A percentile compares a stretch with the other conserved stretches of the same genome.
Conservation (phyloP, 805 yeast species). For the Blastobotrys robertii region DNA sequence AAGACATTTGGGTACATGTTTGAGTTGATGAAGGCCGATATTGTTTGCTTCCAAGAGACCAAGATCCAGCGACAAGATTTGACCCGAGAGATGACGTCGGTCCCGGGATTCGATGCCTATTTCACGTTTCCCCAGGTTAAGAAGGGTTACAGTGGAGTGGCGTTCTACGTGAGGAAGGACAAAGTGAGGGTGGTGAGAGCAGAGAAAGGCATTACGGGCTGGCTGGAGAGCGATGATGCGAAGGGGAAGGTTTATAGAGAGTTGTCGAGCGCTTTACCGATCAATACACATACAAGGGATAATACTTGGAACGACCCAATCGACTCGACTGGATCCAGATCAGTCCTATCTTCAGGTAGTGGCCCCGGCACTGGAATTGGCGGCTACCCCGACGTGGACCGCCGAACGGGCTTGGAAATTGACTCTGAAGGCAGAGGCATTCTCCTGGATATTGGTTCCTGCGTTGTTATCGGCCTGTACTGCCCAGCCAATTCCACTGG, state of each 20-base stretch:
- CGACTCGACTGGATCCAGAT: too few species aligned
- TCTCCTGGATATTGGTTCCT: slow-evolving; percentile 50
- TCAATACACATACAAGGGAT: slow-evolving; percentile 10
- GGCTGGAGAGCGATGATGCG: slow-evolving; percentile 23
- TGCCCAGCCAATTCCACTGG: slow-evolving; percentile 87
- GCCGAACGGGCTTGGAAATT: slow-evolving; percentile 34
- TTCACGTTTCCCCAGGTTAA: slow-evolving; percentile 56
- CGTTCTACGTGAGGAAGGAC: slow-evolving; percentile 51
- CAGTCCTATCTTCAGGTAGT: too few species aligned
- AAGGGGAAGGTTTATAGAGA: slow-evolving; percentile 21
- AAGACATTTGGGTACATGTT: slow-evolving; percentile 37
- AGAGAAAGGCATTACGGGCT: slow-evolving; percentile 89
- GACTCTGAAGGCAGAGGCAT: slow-evolving; percentile 85
- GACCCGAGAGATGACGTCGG: slow-evolving; percentile 37
- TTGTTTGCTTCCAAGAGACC: slow-evolving; percentile 80
- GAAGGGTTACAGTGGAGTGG: slow-evolving; percentile 91
- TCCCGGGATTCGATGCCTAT: slow-evolving; percentile 52
- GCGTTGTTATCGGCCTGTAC: slow-evolving; percentile 47
- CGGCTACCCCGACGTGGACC: slow-evolving; percentile 23
- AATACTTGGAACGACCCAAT: too few species aligned
- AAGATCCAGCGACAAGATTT: slow-evolving; percentile 51
- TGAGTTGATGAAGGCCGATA: slow-evolving; percentile 51
- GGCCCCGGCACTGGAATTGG: too few species aligned
- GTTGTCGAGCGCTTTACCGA: slow-evolving; percentile 12
- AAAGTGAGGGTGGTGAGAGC: slow-evolving; percentile 52